Base-by-base conservation (phyloP, 495 filamentous ascomycete species). In the Acidiella bohemica region DNA sequence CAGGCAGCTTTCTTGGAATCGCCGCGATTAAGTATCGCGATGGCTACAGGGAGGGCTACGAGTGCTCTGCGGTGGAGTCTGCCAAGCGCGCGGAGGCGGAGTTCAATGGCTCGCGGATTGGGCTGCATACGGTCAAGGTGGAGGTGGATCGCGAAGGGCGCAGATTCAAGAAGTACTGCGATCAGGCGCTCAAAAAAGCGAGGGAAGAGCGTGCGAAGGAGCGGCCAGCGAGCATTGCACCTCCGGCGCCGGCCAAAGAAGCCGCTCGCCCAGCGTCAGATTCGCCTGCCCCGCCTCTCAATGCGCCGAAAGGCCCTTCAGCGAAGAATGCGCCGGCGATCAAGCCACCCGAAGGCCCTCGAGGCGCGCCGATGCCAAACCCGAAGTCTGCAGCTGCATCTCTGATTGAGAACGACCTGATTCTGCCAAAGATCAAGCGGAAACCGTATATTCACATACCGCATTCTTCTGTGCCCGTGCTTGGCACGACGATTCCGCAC, bases 391-490 rank as follows among this genome's bases (percentile, higher is more conserved):
- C 62, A 32, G 47, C 64, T 26, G 59, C 61, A 36, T 68, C 63
- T 23, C 58, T 74, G 23, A 61, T 78, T 14, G 72, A 81, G 53
- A 67, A 71, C 10, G 65, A 76, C 29, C 70, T 71, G 0, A 64
- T 93, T 19, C 50, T 77, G 21, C 61, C 62, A 37, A 71, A 75
- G 37, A 74, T 96, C 28, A 80, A 81, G 51, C 68, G 75, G 31
- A 78, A 83, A 44, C 90, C 90, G 0, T 95, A 92, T 56, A 79
- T 96, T n/a, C 94, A 93, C 58, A 78, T 99, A 31, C 72, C 81
- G 9, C 73, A 83, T 44, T 73, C 76, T 38, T 81, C 80, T 38
- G 86, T 99, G 2, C 92, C 90, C 13, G 82, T 90, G n/a, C 75
- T 92, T 54, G 67, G 70, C 5, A 71, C 81, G 2, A 94, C 86